Conservation (phyloP, 495 filamentous ascomycete species). For the Cryomyces minteri region DNA sequence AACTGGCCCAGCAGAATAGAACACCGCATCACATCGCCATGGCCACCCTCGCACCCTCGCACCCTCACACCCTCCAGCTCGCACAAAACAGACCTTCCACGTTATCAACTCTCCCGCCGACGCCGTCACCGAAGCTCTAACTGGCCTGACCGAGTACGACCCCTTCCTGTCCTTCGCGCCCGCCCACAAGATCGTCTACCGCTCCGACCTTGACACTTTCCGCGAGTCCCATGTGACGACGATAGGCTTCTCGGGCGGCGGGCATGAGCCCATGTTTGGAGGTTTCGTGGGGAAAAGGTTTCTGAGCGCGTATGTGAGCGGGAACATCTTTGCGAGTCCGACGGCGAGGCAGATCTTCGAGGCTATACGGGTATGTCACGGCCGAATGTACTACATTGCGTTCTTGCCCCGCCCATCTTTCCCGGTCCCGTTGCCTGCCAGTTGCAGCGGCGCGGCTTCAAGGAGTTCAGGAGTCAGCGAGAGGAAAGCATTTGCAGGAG, state of each 20-base stretch:
- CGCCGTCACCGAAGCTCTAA: slow-evolving; percentile 7
- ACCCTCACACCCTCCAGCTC: neutral
- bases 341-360: slow-evolving; percentile 9
- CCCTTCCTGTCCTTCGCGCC: slow-evolving; percentile 4
- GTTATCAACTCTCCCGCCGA: slow-evolving; percentile 9
- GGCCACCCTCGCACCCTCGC: neutral
- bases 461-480: slow-evolving; percentile 2
- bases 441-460: neutral
- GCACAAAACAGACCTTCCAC: slow-evolving; percentile 8
- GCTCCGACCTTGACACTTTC: slow-evolving; percentile 5
- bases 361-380: slow-evolving; percentile 1
- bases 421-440: too few species aligned
- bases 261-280: slow-evolving; percentile 12
- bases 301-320: slow-evolving; percentile 8
- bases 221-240: slow-evolving; percentile 6
- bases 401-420: too few species aligned
- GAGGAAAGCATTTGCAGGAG: neutral
- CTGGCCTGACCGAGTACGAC: slow-evolving; percentile 1
- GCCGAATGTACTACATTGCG: too few species aligned
- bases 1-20: too few species aligned
- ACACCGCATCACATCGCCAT: too few species aligned
- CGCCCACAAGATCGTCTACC: slow-evolving; percentile 9
- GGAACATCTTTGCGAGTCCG: slow-evolving; percentile 9
- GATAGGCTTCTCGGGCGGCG: slow-evolving; percentile 2
- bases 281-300: slow-evolving; percentile 10